Percentiles rank a stretch among this genome's conserved stretches.
Evolutionary conservation across 805 yeast species (phyloP).

Genomic region (Wickerhamiella kurtzmanii): DNA sequence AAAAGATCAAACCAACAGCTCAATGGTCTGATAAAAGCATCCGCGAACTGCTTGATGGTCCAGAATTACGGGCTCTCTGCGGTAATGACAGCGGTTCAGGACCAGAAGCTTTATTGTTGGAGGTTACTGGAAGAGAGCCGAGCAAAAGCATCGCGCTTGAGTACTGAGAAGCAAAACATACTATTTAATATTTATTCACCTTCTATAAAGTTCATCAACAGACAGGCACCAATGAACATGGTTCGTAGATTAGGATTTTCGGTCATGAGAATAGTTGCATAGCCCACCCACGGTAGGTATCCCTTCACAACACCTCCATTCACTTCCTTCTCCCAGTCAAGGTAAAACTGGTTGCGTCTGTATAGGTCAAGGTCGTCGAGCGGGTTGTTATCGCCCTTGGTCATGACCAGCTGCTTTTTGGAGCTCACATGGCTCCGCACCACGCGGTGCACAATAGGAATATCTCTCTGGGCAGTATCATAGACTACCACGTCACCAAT

Average conservation of each 20-base stretch:
- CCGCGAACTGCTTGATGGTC: background rate
- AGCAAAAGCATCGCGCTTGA: background rate
- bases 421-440: conserved; percentile 58
- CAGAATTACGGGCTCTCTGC: background rate
- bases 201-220: conserved; percentile 50
- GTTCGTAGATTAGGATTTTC: conserved; percentile 77
- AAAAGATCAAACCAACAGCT: background rate
- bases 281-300: conserved; percentile 80
- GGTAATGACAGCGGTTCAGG: background rate
- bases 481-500: conserved; percentile 95
- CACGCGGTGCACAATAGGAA: conserved; percentile 96
- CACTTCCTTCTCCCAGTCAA: conserved; percentile 64
- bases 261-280: conserved; percentile 78
- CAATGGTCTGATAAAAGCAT: background rate
- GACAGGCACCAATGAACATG: conserved; percentile 62
- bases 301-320: conserved; percentile 80
- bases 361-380: conserved; percentile 82
- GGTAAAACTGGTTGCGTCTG: conserved; percentile 58
- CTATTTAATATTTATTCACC: conserved; percentile 30
- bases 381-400: conserved; percentile 94
- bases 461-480: conserved; percentile 59
- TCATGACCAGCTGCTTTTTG: conserved; percentile 55
- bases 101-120: conserved; percentile 30
- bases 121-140: conserved; percentile 48
- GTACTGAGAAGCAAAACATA: background rate